Evolutionary conservation across 768 basidiomycete species (phyloP), one percentile per base, ranked within the genome.

Genomic region (Suillus bovinus): DNA sequence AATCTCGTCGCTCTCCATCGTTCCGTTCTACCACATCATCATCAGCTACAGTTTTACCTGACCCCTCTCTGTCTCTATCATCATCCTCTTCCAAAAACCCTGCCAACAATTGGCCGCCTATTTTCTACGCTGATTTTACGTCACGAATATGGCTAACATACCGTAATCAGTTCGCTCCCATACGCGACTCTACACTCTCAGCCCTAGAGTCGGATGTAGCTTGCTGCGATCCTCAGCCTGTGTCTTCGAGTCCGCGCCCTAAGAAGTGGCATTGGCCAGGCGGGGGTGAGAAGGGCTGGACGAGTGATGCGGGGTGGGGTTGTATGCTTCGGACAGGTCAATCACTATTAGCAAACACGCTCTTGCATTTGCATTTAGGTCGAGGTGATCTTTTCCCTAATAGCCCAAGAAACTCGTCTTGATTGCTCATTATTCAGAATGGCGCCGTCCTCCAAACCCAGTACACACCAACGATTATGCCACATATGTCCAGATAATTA

Each of bases 271-370:
- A 84, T 47, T 89, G 89, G 86, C 79, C 80, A 16, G 80, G 75
- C 22, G 70, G 83, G 0, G 86, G 85, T 1, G 89, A 91, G 73
- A 89, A 88, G 69, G 91, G 89, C 0, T 90, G 94, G 84, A 89
- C 90, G 17, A 89, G 84, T 65, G 93, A 96, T 75, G 80, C 89
- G 0, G 93, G 94, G 0, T 95, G 93, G 93, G 93, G 93, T 0
- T 96, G 94, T 70, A 96, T 96, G 93, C 73, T 96, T 44, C 77
- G 93, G 31, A 96, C 93, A 0, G 93, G 93, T 1, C 93, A 96
- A 74, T 88, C 88, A 61, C 68, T 96, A 63, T 78, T 96, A 27
- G 93, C 91, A 8, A 94, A 91, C 60, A 84, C 91, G 1, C 76
- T 96, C n/a, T 73, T 91, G 16, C 81, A 87, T 72, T 76, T 88